Conservation (phyloP, 805 yeast species). For the Kodamaea kaohsiungensis region DNA sequence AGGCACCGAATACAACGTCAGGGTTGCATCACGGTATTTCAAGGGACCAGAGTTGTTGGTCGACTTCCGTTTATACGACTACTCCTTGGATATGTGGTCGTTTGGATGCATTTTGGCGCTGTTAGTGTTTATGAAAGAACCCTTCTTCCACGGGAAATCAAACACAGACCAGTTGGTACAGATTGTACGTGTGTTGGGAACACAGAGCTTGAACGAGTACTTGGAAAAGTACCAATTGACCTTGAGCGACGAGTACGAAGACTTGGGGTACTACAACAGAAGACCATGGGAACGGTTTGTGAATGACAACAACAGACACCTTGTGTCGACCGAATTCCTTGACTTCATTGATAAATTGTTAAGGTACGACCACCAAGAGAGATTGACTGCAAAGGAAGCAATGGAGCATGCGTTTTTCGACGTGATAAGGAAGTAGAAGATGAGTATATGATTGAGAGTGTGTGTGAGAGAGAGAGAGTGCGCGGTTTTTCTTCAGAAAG, state of each 20-base stretch:
- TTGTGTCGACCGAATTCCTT: constrained; percentile 56
- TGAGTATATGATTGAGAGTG: neutral
- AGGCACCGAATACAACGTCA: constrained; percentile 84
- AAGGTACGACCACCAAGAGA: constrained; percentile 82
- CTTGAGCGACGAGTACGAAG: constrained; percentile 78
- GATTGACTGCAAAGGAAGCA: constrained; percentile 87
- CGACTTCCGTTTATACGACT: constrained; percentile 81
- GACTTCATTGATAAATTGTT: constrained; percentile 74
- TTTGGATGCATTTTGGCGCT: constrained; percentile 91
- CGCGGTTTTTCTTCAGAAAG: neutral
- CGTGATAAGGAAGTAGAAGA: constrained; percentile 16
- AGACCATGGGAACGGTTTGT: constrained; percentile 68
- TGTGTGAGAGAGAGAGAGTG: too few relatives aligned
- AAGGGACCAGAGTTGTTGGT: constrained; percentile 91
- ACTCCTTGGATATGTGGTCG: constrained; percentile 88
- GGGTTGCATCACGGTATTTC: constrained; percentile 89
- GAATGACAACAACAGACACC: constrained; percentile 52
- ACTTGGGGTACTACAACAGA: constrained; percentile 63
- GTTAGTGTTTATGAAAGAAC: constrained; percentile 84
- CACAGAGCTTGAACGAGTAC: constrained; percentile 69
- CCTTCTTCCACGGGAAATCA: constrained; percentile 89
- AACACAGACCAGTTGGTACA: constrained; percentile 91
- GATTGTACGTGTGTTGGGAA: constrained; percentile 85
- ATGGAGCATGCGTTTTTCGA: constrained; percentile 74
- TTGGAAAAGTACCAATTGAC: constrained; percentile 66